Evolutionary conservation across 257 asterid species (phyloP), one percentile per base, ranked within the genome.

Genomic region (Petunia secreta): DNA sequence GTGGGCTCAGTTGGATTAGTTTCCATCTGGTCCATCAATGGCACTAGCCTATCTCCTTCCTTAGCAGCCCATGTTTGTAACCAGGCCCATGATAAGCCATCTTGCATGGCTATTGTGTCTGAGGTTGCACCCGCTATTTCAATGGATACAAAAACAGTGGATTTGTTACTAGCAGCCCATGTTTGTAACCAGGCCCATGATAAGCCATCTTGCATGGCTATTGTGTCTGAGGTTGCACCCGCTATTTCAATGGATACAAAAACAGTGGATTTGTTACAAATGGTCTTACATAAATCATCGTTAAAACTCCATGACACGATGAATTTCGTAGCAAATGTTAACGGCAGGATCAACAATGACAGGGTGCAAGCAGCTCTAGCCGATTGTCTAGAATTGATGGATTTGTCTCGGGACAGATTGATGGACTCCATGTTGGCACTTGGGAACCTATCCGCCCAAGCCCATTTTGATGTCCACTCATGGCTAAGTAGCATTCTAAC

Each of bases 401-500:
- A 85, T 59, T 15, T 83, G 15, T 82, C 88, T 4, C n/a, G 78
- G 75, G 88, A 82, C n/a, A 69, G 82, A 63, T 40, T 85, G 0
- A 37, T 66, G 63, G 84, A 85, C 63, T 85, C 86, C 9, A 82
- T 85, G 81, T 10, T 77, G 52, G 69, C 69, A 41, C 78, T 81
- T 3, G 75, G 73, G 43, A 60, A 65, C 43, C 25, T 48, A 16
- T 48, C 86, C 4, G 43, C 60, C 74, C 37, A 14, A 3, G 71
- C 77, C 41, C 76, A 81, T 2, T 80, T 79, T 2, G 83, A 83
- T 14, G 63, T 53, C 80, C 86, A 80, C 64, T 16, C 86, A 0
- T 85, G 86, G 85, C 78, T 85, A n/a, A 69, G 85, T 3, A 78
- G 85, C 37, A 86, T 85, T 1, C 81, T 85, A 0, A 85, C 86